Evolutionary conservation across 2,329 filamentous ascomycete species (phyloP), one percentile per base, ranked within the genome.

Genomic region (Teratosphaeria viscida): DNA sequence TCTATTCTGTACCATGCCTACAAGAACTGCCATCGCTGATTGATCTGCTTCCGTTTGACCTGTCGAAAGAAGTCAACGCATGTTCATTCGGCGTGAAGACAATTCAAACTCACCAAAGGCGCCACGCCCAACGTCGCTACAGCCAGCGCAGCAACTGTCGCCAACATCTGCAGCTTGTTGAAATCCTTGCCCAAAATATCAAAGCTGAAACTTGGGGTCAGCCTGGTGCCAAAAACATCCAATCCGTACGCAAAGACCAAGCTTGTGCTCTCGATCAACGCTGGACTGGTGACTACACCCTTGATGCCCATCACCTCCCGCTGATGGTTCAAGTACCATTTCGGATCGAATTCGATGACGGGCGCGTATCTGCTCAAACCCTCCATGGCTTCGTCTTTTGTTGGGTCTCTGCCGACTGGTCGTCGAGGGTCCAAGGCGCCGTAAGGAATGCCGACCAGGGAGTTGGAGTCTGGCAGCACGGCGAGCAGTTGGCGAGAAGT

Each of bases 161-260:
- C 80, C 43, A 96, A 74, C 70, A 99, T 83, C 66, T 91, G 88
- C 59, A 91, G 71, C 79, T 95, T 96, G 72, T 92, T 94, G 74
- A 99, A 99, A 2, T 90, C 89, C 75, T 91, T 94, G 63, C 91
- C 94, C 16, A 99, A 77, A 52, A 97, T 85, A 76, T 99, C 94
- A 73, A 99, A 99, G 16, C 88, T 83, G 67, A 88, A 85, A 73
- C 90, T 96, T 0, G 94, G 94, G n/a, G 87, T 84, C 11, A 95
- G 83, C 57, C 91, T 81, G 1, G 91, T 92, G 14, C 89, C 91
- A 65, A 95, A 99, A 1, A 97, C 78, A 72, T 99, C 94, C 14
- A 90, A 73, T 3, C 94, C 94, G 69, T 88, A 96, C 0, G 90
- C 91, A 68, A 96, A 87, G 12, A 99, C 82, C 59, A 97, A 74